Conservation (phyloP, 108 stramenopile genomes). For the Schizochytrium sp. region DNA sequence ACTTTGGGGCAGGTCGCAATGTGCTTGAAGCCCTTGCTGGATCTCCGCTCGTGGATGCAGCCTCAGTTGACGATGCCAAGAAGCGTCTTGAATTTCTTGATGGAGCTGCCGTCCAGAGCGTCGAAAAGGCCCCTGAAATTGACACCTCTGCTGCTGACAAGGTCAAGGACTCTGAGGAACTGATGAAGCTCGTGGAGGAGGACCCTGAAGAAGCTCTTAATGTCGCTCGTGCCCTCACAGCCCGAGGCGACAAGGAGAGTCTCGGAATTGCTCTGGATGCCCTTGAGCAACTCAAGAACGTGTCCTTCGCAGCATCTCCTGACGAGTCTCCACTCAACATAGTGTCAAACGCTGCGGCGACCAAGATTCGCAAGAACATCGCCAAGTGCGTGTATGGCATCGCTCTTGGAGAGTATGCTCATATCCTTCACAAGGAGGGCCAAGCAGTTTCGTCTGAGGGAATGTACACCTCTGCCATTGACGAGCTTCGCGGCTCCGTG, state of each 20-base stretch:
- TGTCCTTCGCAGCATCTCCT: background rate
- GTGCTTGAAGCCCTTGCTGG: background rate
- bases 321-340: conserved; percentile 18
- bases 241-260: background rate
- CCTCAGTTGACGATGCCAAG: background rate
- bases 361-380: conserved; percentile 26
- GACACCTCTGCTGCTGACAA: background rate
- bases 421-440: conserved; percentile 32
- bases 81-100: background rate
- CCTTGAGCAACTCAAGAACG: conserved; percentile 4
- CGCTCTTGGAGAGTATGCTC: background rate
- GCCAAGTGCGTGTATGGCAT: background rate
- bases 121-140: background rate
- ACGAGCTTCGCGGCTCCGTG: conserved; percentile 6
- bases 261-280: conserved; percentile 16
- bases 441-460: conserved; percentile 34
- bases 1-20: conserved; percentile 23
- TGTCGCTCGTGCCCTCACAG: background rate
- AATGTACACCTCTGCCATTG: background rate
- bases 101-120: background rate
- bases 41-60: background rate
- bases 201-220: background rate
- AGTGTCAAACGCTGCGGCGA: conserved; percentile 5
- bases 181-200: background rate
- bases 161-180: background rate